Evolutionary conservation across 169 alveolate species (phyloP).

Genomic region (Eimeria maxima): DNA sequence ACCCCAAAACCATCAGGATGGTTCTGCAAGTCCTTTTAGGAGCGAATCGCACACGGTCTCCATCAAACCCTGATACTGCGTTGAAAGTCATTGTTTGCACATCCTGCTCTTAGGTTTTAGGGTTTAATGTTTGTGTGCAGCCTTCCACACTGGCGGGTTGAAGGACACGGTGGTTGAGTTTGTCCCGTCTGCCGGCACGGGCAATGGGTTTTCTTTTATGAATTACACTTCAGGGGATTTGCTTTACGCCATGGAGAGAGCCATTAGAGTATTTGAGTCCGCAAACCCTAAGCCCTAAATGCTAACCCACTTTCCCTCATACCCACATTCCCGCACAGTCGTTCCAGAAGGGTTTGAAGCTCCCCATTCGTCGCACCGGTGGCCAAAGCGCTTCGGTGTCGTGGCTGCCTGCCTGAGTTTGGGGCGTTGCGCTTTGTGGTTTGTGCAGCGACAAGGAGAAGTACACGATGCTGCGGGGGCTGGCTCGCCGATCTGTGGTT

Average conservation of each 20-base stretch:
- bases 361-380: too few relatives aligned
- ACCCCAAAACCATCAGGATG: neutral
- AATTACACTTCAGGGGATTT: slow-evolving; percentile 89
- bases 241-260: slow-evolving; percentile 91
- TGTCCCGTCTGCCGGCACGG: slow-evolving; percentile 80
- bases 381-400: neutral
- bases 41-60: too few relatives aligned
- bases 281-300: slow-evolving; percentile 34
- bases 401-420: too few relatives aligned
- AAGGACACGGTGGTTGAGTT: slow-evolving; percentile 95
- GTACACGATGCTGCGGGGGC: slow-evolving; percentile 90
- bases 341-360: neutral
- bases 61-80: too few relatives aligned
- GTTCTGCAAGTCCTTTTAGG: too few relatives aligned
- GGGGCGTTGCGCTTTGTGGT: too few relatives aligned
- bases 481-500: slow-evolving; percentile 91
- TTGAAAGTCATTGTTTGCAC: neutral
- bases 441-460: slow-evolving; percentile 84
- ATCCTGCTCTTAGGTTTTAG: neutral
- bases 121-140: slow-evolving; percentile 75
- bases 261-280: slow-evolving; percentile 88
- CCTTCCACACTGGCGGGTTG: slow-evolving; percentile 96
- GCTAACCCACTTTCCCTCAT: neutral
- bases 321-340: neutral
- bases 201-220: slow-evolving; percentile 93